Conservation (phyloP, 805 yeast species). For the Lachancea quebecensis region DNA sequence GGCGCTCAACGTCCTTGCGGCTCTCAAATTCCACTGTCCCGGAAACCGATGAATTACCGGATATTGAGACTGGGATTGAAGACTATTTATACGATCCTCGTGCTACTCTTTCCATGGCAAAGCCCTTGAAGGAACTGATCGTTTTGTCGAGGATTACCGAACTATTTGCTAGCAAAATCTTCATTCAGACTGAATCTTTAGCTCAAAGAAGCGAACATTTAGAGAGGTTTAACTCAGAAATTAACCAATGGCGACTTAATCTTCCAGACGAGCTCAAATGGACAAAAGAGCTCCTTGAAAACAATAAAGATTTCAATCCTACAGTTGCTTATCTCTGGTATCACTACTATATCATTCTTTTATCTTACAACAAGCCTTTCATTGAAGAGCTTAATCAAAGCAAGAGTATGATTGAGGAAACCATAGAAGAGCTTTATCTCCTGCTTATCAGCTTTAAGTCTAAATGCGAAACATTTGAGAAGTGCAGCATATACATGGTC, state of each 20-base stretch:
- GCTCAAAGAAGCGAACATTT: constrained; percentile 33
- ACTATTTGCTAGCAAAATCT: constrained; percentile 24
- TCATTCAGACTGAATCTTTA: constrained; percentile 21
- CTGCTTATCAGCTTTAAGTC: constrained; percentile 18
- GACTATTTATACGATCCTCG: constrained; percentile 39
- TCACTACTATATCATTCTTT: constrained; percentile 47
- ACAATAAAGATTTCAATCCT: constrained; percentile 39
- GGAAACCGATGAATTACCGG: constrained; percentile 50
- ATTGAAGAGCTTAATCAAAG: constrained; percentile 26
- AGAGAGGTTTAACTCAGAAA: constrained; percentile 39
- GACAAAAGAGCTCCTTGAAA: constrained; percentile 34
- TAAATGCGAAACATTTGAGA: constrained; percentile 17
- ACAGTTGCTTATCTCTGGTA: constrained; percentile 42
- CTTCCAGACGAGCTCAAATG: constrained; percentile 42
- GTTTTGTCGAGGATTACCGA: constrained; percentile 33
- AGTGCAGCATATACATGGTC: constrained; percentile 24
- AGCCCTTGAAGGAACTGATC: constrained; percentile 34
- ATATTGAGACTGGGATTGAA: constrained; percentile 48
- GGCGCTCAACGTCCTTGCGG: constrained; percentile 47
- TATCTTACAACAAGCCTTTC: constrained; percentile 53
- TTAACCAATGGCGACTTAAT: constrained; percentile 40
- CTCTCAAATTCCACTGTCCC: constrained; percentile 51
- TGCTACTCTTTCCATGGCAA: constrained; percentile 18
- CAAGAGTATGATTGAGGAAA: constrained; percentile 18
- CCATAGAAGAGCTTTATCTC: constrained; percentile 21